These are phyloP conservation scores for Ilex aquifolium DNA, from an alignment of 257 asterid species.

Conservation along the genomic window DNA sequence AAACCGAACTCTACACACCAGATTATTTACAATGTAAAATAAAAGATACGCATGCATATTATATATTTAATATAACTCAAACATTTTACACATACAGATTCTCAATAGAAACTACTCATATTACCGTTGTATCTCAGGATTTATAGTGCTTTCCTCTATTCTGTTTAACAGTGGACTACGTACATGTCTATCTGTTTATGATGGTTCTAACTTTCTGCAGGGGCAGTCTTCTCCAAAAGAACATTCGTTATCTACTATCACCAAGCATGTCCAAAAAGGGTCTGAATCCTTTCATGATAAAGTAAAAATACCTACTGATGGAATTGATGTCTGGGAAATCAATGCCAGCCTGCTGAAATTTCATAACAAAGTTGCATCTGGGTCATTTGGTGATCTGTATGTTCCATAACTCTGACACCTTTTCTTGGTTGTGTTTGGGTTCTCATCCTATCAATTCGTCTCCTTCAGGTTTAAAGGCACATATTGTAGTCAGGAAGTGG, in stretches of 20 bases:
- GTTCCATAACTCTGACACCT: slow-evolving; percentile 5
- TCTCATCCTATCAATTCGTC: neutral
- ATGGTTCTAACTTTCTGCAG: slow-evolving; percentile 17
- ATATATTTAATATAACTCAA: too few relatives aligned
- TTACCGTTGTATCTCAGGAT: neutral
- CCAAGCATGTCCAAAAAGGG: slow-evolving; percentile 12
- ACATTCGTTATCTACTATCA: slow-evolving; percentile 7
- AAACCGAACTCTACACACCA: too few relatives aligned
- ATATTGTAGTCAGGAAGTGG: slow-evolving; percentile 51
- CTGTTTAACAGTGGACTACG: neutral
- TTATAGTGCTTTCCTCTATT: neutral
- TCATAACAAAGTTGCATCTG: slow-evolving; percentile 36
- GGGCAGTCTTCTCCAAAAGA: slow-evolving; percentile 20
- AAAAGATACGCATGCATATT: too few relatives aligned
- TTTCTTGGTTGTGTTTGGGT: slow-evolving; percentile 2
- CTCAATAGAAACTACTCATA: too few relatives aligned
- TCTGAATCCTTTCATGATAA: slow-evolving; percentile 18
- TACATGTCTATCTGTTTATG: neutral
- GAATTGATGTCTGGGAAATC: slow-evolving; percentile 46
- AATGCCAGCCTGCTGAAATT: slow-evolving; percentile 31
- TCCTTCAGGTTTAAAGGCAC: slow-evolving; percentile 36
- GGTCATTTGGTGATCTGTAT: slow-evolving; percentile 42
- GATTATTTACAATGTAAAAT: too few relatives aligned
- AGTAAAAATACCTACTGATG: slow-evolving; percentile 41
- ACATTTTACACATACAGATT: too few relatives aligned